Evolutionary conservation across 106 monocot genomes (phyloP).

Genomic region (Dendrobium chrysotoxum): DNA sequence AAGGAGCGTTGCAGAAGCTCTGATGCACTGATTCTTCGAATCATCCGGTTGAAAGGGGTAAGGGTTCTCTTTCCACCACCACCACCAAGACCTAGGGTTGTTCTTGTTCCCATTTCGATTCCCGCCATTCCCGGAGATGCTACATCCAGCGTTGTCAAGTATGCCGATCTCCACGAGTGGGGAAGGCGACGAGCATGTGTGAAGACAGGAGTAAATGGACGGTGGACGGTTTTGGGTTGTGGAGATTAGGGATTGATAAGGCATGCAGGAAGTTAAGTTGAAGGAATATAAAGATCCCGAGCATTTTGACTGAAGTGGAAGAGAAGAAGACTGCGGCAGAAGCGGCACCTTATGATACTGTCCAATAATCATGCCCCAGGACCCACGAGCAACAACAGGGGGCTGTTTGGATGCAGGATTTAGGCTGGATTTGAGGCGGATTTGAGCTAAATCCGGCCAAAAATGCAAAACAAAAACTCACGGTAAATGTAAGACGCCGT

Average conservation of each 20-base stretch:
- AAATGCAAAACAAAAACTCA: too few relatives aligned
- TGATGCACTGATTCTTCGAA: not conserved
- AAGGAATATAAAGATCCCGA: not conserved
- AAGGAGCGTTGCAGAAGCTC: not conserved
- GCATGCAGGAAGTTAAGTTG: not conserved
- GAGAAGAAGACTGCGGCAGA: not conserved
- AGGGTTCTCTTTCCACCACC: slow-evolving; percentile 8
- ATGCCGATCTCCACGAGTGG: not conserved
- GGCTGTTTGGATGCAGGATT: too few relatives aligned
- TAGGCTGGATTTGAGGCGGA: too few relatives aligned
- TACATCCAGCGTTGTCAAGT: not conserved
- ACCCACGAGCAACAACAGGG: not conserved
- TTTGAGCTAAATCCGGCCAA: too few relatives aligned
- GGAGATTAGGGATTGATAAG: not conserved
- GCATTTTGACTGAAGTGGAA: not conserved
- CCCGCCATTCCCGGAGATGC: not conserved
- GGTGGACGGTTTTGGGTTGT: not conserved
- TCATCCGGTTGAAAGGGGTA: not conserved
- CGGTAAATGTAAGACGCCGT: too few relatives aligned
- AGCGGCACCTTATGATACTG: not conserved
- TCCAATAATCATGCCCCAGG: not conserved
- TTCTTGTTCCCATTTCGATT: slow-evolving; percentile 6
- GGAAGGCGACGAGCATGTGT: not conserved
- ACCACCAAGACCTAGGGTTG: not conserved
- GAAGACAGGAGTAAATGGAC: not conserved